Evolutionary conservation across 345 rosid species (phyloP).

Genomic region (Populus deltoides): DNA sequence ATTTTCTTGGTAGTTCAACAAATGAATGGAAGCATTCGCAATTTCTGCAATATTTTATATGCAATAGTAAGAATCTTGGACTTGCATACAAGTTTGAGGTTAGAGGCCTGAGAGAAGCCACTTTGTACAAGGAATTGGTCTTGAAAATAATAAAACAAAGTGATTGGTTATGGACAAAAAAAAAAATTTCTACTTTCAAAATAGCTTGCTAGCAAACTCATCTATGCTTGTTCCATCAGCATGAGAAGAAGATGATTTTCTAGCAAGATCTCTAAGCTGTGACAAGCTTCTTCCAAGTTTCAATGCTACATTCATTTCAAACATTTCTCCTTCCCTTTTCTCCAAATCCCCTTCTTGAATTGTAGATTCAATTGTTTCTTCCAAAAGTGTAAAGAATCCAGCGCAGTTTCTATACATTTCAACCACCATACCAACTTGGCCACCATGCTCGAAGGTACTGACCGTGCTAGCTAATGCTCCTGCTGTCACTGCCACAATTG

Average conservation of each 20-base stretch:
- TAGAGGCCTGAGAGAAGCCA: too few relatives aligned
- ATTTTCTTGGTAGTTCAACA: too few relatives aligned
- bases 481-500: constrained; percentile 22
- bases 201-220: constrained; percentile 48
- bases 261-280: constrained; percentile 40
- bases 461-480: constrained; percentile 39
- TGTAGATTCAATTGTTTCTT: constrained; percentile 30
- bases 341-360: constrained; percentile 1
- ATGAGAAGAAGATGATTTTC: constrained; percentile 18
- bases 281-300: constrained; percentile 53
- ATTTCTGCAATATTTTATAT: background rate
- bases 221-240: constrained; percentile 15
- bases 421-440: constrained; percentile 55
- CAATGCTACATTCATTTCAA: constrained; percentile 39
- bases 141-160: background rate
- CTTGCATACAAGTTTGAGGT: background rate
- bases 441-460: constrained; percentile 43
- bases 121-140: background rate
- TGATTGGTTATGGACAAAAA: background rate
- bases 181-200: constrained; percentile 11
- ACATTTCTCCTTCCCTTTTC: constrained; percentile 37
- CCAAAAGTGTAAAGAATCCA: constrained; percentile 35
- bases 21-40: too few relatives aligned
- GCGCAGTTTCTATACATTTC: constrained; percentile 56
- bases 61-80: background rate